Percentiles rank a stretch among this genome's conserved stretches.
These are phyloP conservation scores for Ophiocordyceps sinensis DNA, from an alignment of 2,329 filamentous ascomycete species.

Conservation along the genomic window DNA sequence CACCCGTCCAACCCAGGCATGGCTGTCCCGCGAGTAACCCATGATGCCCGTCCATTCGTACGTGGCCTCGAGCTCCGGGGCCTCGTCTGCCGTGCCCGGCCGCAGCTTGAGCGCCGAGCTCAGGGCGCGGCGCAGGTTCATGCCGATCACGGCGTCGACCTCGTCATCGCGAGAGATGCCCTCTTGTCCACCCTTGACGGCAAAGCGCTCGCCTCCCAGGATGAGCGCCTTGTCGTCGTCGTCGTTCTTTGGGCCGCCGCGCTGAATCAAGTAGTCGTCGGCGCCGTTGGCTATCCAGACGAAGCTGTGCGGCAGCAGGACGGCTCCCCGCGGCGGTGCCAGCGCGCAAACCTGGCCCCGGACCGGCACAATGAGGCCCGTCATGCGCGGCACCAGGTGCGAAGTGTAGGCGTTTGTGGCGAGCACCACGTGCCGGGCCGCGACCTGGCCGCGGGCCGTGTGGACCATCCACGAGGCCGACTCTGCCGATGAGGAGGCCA, in stretches of 20 bases:
- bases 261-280: conserved; percentile 62
- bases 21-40: conserved; percentile 54
- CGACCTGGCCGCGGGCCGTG: conserved; percentile 55
- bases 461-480: conserved; percentile 45
- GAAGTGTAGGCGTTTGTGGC: conserved; percentile 80
- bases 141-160: conserved; percentile 39
- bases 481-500: conserved; percentile 2
- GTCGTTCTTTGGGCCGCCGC: conserved; percentile 12
- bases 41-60: conserved; percentile 72
- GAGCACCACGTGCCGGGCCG: conserved; percentile 51
- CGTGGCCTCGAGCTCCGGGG: conserved; percentile 31
- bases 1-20: conserved; percentile 60
- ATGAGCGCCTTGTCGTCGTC: conserved; percentile 44
- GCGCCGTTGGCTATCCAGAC: conserved; percentile 41
- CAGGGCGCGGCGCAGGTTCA: conserved; percentile 37
- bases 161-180: conserved; percentile 45
- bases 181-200: conserved; percentile 29
- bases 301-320: conserved; percentile 41
- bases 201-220: conserved; percentile 53
- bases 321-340: conserved; percentile 31
- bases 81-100: conserved; percentile 17
- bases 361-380: conserved; percentile 61
- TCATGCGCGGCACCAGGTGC: conserved; percentile 53
- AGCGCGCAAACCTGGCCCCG: conserved; percentile 60
- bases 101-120: conserved; percentile 25